phyloP scores from a whole-genome alignment of 2,329 filamentous ascomycete species.

The Colletotrichum tropicicola region DNA sequence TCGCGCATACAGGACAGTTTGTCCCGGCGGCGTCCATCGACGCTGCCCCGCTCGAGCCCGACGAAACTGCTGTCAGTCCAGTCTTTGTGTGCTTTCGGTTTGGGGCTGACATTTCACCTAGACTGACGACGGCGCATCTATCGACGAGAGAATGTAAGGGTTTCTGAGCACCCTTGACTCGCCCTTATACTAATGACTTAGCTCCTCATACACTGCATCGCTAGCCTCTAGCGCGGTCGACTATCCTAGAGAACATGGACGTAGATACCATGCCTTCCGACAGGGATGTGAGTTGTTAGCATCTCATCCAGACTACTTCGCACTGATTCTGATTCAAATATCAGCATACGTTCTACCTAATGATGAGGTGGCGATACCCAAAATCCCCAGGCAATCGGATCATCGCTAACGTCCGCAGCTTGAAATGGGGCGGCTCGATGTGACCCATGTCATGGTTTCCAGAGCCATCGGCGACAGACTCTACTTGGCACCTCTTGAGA shows the following conservation, averaged over 20 bases:
- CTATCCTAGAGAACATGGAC: background rate
- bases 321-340: background rate
- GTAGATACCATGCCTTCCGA: background rate
- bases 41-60: too few species aligned
- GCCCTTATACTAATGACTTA: background rate
- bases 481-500: background rate
- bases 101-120: background rate
- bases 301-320: background rate
- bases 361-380: background rate
- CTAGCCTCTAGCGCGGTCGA: background rate
- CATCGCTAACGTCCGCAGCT: background rate
- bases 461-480: background rate
- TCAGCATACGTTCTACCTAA: background rate
- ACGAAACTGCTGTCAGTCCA: background rate
- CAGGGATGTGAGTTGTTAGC: background rate
- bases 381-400: background rate
- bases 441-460: background rate
- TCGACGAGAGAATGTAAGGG: background rate
- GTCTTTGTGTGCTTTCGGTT: too few species aligned
- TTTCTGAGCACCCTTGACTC: background rate
- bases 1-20: too few species aligned
- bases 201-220: background rate
- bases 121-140: background rate
- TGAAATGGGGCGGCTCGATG: background rate
- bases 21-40: background rate